phyloP scores from a whole-genome alignment of 148 eudicot species.

The Simmondsia chinensis region DNA sequence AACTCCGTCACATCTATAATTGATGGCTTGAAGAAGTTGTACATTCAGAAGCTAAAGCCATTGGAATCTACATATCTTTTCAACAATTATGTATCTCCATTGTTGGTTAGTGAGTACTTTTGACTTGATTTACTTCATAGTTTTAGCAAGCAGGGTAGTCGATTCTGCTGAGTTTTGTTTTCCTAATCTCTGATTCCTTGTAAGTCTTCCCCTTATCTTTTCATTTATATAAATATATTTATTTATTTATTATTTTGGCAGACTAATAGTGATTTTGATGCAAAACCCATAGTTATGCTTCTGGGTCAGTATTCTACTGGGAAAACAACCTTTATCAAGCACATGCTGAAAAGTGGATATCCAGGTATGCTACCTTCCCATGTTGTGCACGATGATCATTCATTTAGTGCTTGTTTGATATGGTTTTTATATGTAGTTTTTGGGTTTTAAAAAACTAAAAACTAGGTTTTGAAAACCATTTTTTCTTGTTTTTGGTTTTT shows the following conservation, averaged over 20 bases:
- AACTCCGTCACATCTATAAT: slow-evolving; percentile 59
- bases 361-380: slow-evolving; percentile 41
- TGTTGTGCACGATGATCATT: not conserved
- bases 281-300: slow-evolving; percentile 98
- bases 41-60: slow-evolving; percentile 76
- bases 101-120: slow-evolving; percentile 44
- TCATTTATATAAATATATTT: not conserved
- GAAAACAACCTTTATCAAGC: slow-evolving; percentile 93
- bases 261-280: slow-evolving; percentile 83
- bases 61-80: slow-evolving; percentile 61
- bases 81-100: slow-evolving; percentile 66
- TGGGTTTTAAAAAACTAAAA: too few relatives aligned
- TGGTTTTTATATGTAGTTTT: not conserved
- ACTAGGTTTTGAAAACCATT: too few relatives aligned
- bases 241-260: slow-evolving; percentile 12
- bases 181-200: not conserved
- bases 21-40: slow-evolving; percentile 82
- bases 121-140: not conserved
- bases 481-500: too few relatives aligned
- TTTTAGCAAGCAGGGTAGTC: too few relatives aligned
- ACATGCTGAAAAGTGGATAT: slow-evolving; percentile 64
- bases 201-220: not conserved
- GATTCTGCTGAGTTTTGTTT: too few relatives aligned
- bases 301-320: slow-evolving; percentile 97
- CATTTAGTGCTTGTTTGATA: not conserved